Conservation (phyloP, 2,329 filamentous ascomycete species). For the Dichotomopilus funicola region DNA sequence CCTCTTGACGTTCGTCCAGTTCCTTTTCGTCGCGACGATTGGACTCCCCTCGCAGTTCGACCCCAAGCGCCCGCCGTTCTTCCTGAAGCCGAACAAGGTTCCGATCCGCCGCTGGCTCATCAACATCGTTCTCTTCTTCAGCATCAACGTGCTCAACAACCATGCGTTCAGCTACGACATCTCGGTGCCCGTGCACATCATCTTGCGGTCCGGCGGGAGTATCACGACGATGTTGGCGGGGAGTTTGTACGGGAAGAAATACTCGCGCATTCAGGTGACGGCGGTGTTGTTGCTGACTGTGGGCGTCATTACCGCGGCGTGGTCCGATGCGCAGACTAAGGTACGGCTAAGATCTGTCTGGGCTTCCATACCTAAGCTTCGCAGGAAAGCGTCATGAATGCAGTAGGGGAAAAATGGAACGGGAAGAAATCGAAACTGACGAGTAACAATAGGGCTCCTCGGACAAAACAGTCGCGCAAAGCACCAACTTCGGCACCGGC, state of each 20-base stretch:
- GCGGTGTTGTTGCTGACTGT: slow-evolving; percentile 78
- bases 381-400: too few species aligned
- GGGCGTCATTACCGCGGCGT: slow-evolving; percentile 81
- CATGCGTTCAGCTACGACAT: slow-evolving; percentile 97
- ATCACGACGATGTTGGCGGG: slow-evolving; percentile 95
- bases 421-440: slow-evolving; percentile 22
- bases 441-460: slow-evolving; percentile 22
- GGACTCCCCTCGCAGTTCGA: slow-evolving; percentile 74
- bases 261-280: slow-evolving; percentile 70
- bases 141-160: slow-evolving; percentile 94
- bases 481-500: slow-evolving; percentile 54
- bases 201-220: slow-evolving; percentile 87
- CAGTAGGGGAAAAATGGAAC: background rate
- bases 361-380: too few species aligned
- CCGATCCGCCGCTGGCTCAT: slow-evolving; percentile 79
- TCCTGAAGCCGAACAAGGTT: slow-evolving; percentile 69
- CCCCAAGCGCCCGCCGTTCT: slow-evolving; percentile 58
- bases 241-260: slow-evolving; percentile 76
- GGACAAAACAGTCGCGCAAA: slow-evolving; percentile 23
- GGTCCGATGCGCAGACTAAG: slow-evolving; percentile 83
- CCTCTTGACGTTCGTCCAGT: slow-evolving; percentile 83
- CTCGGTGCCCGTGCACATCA: slow-evolving; percentile 93
- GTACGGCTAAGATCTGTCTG: slow-evolving; percentile 35
- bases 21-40: slow-evolving; percentile 71
- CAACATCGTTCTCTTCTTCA: slow-evolving; percentile 86